Evolutionary conservation across 768 basidiomycete genomes (phyloP).

Genomic region (Ephemerocybe angulata): DNA sequence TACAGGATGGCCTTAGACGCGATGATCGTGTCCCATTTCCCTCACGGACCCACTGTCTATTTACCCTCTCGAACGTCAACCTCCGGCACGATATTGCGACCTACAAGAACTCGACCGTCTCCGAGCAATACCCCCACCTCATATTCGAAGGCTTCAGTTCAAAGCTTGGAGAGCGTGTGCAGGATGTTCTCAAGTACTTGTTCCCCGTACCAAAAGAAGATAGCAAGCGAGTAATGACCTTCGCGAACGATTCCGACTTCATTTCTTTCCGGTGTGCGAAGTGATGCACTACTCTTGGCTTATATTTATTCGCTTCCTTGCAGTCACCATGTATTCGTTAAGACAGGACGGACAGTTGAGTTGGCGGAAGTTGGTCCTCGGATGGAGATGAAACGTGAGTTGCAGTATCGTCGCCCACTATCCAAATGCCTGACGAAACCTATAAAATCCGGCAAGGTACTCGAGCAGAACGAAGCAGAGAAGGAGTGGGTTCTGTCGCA

Average conservation of each 20-base stretch:
- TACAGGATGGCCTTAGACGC: conserved; percentile 52
- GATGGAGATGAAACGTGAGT: conserved; percentile 97
- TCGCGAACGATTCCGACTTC: conserved; percentile 93
- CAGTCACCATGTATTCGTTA: conserved; percentile 97
- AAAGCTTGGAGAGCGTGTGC: conserved; percentile 77
- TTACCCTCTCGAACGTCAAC: conserved; percentile 91
- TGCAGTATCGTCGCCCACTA: neutral
- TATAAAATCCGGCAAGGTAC: conserved; percentile 97
- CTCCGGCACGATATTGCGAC: conserved; percentile 89
- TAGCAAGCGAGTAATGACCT: conserved; percentile 96
- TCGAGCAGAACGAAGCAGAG: conserved; percentile 93
- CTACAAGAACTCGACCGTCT: conserved; percentile 87
- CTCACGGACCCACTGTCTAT: conserved; percentile 89
- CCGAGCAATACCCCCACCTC: conserved; percentile 97
- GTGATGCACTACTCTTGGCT: neutral
- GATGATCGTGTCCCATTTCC: conserved; percentile 93
- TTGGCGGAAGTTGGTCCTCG: conserved; percentile 96
- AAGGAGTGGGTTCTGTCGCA: conserved; percentile 95
- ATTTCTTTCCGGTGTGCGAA: conserved; percentile 80
- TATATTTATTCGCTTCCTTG: neutral
- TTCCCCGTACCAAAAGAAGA: conserved; percentile 99
- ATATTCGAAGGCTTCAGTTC: conserved; percentile 94
- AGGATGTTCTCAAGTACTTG: conserved; percentile 81
- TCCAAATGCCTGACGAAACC: conserved; percentile 46
- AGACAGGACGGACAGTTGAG: conserved; percentile 82